A percentile compares a stretch with the other conserved stretches of the same genome.
These are phyloP conservation scores for Fusarium metavorans DNA, from an alignment of 2,329 filamentous ascomycete genomes.

Conservation along the genomic window DNA sequence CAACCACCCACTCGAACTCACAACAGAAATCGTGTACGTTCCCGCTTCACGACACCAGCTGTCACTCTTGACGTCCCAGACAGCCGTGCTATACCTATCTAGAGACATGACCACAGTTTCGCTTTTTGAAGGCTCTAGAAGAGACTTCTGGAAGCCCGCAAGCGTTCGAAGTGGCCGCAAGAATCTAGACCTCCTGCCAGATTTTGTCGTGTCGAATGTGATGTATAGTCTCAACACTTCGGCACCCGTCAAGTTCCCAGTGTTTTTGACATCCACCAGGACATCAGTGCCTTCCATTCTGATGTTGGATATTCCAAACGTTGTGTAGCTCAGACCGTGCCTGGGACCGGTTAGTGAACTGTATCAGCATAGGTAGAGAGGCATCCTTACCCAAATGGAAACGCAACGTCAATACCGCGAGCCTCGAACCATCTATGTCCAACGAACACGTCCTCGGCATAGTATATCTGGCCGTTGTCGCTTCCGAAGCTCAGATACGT, in stretches of 20 bases:
- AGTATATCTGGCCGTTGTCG: constrained; percentile 20
- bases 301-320: background rate
- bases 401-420: constrained; percentile 7
- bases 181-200: constrained; percentile 14
- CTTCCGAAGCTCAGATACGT: constrained; percentile 21
- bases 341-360: background rate
- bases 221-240: constrained; percentile 26
- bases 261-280: constrained; percentile 4
- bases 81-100: constrained; percentile 8
- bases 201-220: background rate
- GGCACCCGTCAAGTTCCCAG: background rate
- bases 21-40: constrained; percentile 8
- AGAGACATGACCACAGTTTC: background rate
- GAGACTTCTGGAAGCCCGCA: constrained; percentile 3
- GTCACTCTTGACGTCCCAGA: constrained; percentile 14
- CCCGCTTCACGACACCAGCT: constrained; percentile 15
- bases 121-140: background rate
- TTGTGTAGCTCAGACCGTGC: constrained; percentile 27
- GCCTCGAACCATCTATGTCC: constrained; percentile 29
- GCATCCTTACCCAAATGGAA: constrained; percentile 19
- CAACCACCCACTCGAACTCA: background rate
- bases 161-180: constrained; percentile 5
- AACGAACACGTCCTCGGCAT: constrained; percentile 28
- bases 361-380: background rate
- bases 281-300: background rate